Conservation (phyloP, 148 eudicot genomes). For the Camellia japonica region DNA sequence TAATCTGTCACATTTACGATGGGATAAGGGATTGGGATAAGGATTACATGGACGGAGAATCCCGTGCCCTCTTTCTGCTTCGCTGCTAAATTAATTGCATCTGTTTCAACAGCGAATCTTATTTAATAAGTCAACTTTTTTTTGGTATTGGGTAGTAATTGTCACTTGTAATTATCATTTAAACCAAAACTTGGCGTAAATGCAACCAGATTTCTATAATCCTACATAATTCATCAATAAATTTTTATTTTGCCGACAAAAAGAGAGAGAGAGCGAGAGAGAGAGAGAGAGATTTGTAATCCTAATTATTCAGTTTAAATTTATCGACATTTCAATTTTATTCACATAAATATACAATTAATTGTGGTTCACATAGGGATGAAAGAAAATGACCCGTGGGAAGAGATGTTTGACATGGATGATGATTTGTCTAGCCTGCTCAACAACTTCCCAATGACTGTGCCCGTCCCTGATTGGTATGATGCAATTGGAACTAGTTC, state of each 20-base stretch:
- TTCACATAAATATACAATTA: background rate
- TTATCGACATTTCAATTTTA: background rate
- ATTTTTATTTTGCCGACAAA: too few species aligned
- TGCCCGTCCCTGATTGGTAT: constrained; percentile 50
- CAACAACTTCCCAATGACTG: constrained; percentile 57
- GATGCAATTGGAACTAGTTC: constrained; percentile 36
- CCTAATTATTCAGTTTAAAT: too few species aligned
- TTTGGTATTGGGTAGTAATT: background rate
- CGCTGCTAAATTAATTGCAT: background rate
- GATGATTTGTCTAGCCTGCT: constrained; percentile 70
- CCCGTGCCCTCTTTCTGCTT: too few species aligned
- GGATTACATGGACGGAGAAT: too few species aligned
- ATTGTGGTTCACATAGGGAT: constrained; percentile 3
- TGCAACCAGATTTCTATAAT: background rate
- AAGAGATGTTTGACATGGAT: constrained; percentile 34
- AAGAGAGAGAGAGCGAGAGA: too few species aligned
- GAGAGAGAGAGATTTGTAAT: too few species aligned
- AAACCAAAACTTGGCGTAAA: background rate
- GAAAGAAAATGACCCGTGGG: constrained; percentile 24
- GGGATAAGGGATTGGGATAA: too few species aligned
- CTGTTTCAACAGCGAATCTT: background rate
- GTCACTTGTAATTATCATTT: background rate
- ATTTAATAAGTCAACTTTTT: background rate
- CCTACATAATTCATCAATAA: background rate
- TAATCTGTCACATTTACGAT: too few species aligned